These are phyloP conservation scores for Prunus dulcis DNA, from an alignment of 306 rosid genomes.

Conservation along the genomic window DNA sequence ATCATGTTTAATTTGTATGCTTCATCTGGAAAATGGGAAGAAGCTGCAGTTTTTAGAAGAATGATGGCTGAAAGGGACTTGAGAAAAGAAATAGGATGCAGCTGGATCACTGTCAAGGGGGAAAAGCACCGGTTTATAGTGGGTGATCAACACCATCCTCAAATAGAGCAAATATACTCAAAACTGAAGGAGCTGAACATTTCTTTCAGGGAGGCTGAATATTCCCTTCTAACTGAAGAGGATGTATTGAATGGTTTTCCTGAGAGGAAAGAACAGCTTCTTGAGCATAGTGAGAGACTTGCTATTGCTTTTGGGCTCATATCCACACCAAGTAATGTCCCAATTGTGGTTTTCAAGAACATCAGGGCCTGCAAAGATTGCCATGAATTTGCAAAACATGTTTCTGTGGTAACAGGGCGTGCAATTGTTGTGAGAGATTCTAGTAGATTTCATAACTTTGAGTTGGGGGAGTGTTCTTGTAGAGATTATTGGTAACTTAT, in stretches of 20 bases:
- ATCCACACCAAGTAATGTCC: slow-evolving; percentile 32
- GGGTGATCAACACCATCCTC: slow-evolving; percentile 64
- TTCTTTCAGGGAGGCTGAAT: slow-evolving; percentile 24
- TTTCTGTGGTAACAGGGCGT: slow-evolving; percentile 41
- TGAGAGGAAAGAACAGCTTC: slow-evolving; percentile 47
- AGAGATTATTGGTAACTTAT: slow-evolving; percentile 48
- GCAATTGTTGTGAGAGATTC: slow-evolving; percentile 49
- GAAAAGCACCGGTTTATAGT: slow-evolving; percentile 47
- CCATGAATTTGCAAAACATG: slow-evolving; percentile 62
- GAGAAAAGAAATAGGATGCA: slow-evolving; percentile 51
- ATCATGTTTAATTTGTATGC: slow-evolving; percentile 54
- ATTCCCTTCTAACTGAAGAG: slow-evolving; percentile 37
- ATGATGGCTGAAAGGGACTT: slow-evolving; percentile 51
- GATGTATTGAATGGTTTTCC: slow-evolving; percentile 31
- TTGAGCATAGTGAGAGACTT: slow-evolving; percentile 60
- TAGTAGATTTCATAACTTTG: slow-evolving; percentile 55
- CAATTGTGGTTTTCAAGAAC: slow-evolving; percentile 50
- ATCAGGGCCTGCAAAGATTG: slow-evolving; percentile 53
- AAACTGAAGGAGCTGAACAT: slow-evolving; percentile 40
- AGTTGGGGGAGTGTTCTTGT: slow-evolving; percentile 52
- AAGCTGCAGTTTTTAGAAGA: slow-evolving; percentile 48
- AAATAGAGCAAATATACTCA: slow-evolving; percentile 43
- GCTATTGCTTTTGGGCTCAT: slow-evolving; percentile 59
- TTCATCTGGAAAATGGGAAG: slow-evolving; percentile 51
- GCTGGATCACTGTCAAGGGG: slow-evolving; percentile 56